Conservation (phyloP, 2,329 filamentous ascomycete species). For the Exophiala xenobiotica region DNA sequence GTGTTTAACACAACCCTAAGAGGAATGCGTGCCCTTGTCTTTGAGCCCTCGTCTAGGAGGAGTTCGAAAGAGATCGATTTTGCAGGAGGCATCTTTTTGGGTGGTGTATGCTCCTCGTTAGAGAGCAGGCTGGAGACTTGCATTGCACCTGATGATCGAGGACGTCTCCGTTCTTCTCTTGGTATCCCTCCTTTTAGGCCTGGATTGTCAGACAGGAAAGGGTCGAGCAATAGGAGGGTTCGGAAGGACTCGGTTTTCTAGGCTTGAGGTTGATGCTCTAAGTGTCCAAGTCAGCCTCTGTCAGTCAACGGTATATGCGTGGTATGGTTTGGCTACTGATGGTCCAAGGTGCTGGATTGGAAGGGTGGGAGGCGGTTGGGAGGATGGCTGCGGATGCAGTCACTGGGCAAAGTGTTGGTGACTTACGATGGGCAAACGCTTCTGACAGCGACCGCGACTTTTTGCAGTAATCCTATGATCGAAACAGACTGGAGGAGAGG, state of each 20-base stretch:
- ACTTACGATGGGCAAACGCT: constrained; percentile 31
- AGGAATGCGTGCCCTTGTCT: constrained; percentile 60
- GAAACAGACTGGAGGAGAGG: constrained; percentile 12
- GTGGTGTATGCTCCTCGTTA: constrained; percentile 23
- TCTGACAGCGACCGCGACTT: constrained; percentile 29
- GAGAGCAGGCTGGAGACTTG: constrained; percentile 29
- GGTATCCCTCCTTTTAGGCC: constrained; percentile 1
- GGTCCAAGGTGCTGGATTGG: not conserved
- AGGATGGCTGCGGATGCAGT: constrained; percentile 24
- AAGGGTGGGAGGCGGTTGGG: constrained; percentile 7
- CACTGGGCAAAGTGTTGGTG: constrained; percentile 29
- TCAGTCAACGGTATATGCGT: not conserved
- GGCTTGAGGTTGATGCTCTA: not conserved
- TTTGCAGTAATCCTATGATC: constrained; percentile 26
- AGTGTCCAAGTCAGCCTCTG: constrained; percentile 5
- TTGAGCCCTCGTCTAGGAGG: constrained; percentile 57
- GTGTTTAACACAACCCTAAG: constrained; percentile 82
- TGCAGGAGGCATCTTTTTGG: constrained; percentile 38
- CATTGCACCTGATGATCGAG: constrained; percentile 37
- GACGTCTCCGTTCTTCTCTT: constrained; percentile 31
- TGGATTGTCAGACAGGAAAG: constrained; percentile 1
- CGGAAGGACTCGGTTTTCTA: not conserved
- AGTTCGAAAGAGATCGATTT: constrained; percentile 67
- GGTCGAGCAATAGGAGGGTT: not conserved
- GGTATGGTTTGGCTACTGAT: not conserved